Evolutionary conservation across 441 rosid genomes (phyloP), one percentile per base, ranked within the genome.

Genomic region (Mallotus repandus): DNA sequence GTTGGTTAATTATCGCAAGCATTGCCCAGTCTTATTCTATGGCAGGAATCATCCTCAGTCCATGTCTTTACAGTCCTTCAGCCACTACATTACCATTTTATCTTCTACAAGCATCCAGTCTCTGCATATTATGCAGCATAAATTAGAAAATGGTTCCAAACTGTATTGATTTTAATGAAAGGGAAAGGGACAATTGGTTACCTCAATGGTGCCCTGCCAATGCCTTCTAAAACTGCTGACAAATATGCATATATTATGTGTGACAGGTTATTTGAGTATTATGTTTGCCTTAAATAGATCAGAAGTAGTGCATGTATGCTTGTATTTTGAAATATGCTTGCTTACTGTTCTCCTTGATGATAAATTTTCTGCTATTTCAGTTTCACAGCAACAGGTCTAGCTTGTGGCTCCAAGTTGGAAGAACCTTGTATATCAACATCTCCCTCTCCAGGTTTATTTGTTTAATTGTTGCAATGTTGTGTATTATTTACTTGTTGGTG

Each of bases 361-460:
- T 77, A 54, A 21, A 19, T 68, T 64, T 45, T 74, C 80, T 63
- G 14, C 72, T 65, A 75, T 79, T 69, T 68, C 89, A 92, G 99
- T 79, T 93, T 93, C 75, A 79, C 93, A 48, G 92, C 81, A 65
- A 91, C 97, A 50, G 80, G 78, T 74, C 91, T 95, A 25, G 68
- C 71, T 71, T 95, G 99, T 75, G 95, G 95, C 76, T 83, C 88
- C 25, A 87, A 76, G 69, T 78, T 85, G 84, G 84, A 80, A 69
- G 88, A 87, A 65, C 94, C 96, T 73, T 95, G 99, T 72, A 76
- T 79, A 22, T 89, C 97, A n/a, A 81, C 74, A 53, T 80, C 89
- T 68, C 77, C 89, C 43, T 82, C 79, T 75, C 86, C 87, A 86
- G 94, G 97, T 94, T 77, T 81, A 58, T 35, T 50, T 57, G 64